Evolutionary conservation across 768 basidiomycete genomes (phyloP).

Genomic region (Mycena vulgaris): DNA sequence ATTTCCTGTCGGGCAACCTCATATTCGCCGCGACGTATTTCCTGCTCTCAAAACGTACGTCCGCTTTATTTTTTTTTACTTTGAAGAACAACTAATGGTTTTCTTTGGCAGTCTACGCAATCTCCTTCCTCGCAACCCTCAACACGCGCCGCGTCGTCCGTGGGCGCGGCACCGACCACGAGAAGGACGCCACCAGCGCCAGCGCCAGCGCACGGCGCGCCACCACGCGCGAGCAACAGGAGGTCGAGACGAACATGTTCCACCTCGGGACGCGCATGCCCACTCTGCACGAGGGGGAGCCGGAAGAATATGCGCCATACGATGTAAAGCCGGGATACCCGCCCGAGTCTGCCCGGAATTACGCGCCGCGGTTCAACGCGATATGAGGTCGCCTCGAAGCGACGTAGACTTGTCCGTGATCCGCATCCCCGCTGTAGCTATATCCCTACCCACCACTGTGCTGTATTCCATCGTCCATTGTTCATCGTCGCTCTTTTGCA

Average conservation of each 20-base stretch:
- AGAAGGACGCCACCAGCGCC: constrained; percentile 50
- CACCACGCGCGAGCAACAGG: constrained; percentile 41
- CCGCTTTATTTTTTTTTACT: constrained; percentile 56
- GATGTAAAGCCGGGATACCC: too few relatives aligned
- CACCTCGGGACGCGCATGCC: constrained; percentile 63
- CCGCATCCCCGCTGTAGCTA: too few relatives aligned
- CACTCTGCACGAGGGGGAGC: constrained; percentile 37
- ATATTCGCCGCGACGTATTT: constrained; percentile 77
- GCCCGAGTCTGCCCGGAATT: too few relatives aligned
- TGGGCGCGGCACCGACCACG: constrained; percentile 69
- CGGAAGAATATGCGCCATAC: too few relatives aligned
- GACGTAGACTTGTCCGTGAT: too few relatives aligned
- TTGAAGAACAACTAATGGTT: too few relatives aligned
- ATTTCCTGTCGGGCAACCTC: constrained; percentile 67
- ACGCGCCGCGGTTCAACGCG: too few relatives aligned
- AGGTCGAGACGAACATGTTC: constrained; percentile 68
- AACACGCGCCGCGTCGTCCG: constrained; percentile 72
- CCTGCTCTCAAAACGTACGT: constrained; percentile 75
- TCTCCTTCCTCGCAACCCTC: constrained; percentile 77
- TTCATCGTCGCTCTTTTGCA: too few relatives aligned
- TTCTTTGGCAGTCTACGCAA: constrained; percentile 61
- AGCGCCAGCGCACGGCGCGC: constrained; percentile 25
- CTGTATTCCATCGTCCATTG: too few relatives aligned
- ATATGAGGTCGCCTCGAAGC: too few relatives aligned
- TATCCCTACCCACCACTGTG: too few relatives aligned